A percentile compares a stretch with the other conserved stretches of the same genome.
phyloP scores from a whole-genome alignment of 140 eudicot species.

The Cichorium intybus region DNA sequence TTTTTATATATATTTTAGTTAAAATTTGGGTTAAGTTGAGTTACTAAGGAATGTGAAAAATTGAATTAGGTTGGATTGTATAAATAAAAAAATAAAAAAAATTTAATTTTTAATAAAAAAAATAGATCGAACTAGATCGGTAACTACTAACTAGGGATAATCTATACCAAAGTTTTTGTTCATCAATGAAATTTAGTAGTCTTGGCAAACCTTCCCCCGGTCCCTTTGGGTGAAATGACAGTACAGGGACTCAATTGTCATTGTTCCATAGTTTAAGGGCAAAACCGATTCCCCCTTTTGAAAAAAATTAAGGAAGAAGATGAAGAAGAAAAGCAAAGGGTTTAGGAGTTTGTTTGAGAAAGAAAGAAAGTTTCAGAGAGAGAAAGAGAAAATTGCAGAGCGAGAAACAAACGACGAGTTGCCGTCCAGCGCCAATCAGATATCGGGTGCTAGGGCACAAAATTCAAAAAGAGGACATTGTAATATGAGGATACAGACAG shows the following conservation, averaged over 20 bases:
- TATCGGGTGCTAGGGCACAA: constrained; percentile 22
- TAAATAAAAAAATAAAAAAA: no score
- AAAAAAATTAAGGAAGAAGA: constrained; percentile 18
- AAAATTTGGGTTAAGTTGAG: no score
- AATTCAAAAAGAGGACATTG: constrained; percentile 12
- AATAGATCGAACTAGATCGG: background rate
- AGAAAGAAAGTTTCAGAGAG: constrained; percentile 15
- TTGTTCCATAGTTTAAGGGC: constrained; percentile 12
- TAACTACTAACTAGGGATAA: no score
- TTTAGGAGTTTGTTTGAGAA: constrained; percentile 29
- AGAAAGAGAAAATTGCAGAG: constrained; percentile 35
- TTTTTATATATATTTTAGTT: no score
- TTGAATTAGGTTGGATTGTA: no score
- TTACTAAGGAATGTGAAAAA: no score
- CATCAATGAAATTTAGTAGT: no score
- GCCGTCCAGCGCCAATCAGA: constrained; percentile 56
- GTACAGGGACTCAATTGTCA: constrained; percentile 10
- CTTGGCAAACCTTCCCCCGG: no score
- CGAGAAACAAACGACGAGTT: constrained; percentile 78
- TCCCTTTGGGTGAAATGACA: background rate
- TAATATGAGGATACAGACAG: constrained; percentile 18
- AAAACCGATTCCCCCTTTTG: background rate
- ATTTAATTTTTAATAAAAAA: no score
- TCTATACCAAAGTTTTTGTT: no score
- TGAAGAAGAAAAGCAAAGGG: constrained; percentile 31